These are phyloP conservation scores for Rutstroemia sp. DNA, from an alignment of 2,329 filamentous ascomycete genomes.

Conservation along the genomic window DNA sequence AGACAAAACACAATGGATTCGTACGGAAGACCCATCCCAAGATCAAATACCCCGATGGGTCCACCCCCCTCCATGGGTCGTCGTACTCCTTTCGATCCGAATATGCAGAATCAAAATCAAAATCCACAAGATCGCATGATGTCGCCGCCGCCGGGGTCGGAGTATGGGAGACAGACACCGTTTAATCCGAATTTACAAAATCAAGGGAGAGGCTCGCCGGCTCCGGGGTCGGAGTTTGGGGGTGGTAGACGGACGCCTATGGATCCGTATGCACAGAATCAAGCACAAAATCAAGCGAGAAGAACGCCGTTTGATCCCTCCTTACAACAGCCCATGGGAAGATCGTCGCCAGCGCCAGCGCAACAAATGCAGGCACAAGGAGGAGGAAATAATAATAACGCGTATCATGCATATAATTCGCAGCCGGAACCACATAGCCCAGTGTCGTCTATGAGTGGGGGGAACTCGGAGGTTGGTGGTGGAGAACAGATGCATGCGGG, in stretches of 20 bases:
- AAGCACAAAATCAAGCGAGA: background rate
- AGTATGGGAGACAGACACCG: background rate
- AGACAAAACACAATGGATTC: constrained; percentile 16
- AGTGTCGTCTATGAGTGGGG: background rate
- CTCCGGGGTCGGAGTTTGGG: background rate
- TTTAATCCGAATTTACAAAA: background rate
- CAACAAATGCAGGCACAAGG: background rate
- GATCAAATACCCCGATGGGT: constrained; percentile 23
- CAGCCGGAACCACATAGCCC: background rate
- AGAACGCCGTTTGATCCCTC: constrained; percentile 3
- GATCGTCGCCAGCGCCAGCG: background rate
- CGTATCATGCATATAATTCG: background rate
- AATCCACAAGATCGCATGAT: constrained; percentile 2
- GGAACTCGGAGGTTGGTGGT: background rate
- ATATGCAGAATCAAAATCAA: background rate
- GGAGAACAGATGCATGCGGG: background rate
- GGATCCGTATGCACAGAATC: background rate
- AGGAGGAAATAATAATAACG: background rate
- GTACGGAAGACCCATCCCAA: constrained; percentile 23
- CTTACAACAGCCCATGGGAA: background rate
- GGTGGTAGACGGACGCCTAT: background rate
- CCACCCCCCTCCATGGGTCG: constrained; percentile 22
- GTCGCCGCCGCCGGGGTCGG: background rate
- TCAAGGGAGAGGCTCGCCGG: background rate
- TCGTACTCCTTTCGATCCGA: constrained; percentile 22